Evolutionary conservation across 176 grass and related monocot species (phyloP), one percentile per base, ranked within the genome.

Genomic region (Dendrocalamus sinicus): DNA sequence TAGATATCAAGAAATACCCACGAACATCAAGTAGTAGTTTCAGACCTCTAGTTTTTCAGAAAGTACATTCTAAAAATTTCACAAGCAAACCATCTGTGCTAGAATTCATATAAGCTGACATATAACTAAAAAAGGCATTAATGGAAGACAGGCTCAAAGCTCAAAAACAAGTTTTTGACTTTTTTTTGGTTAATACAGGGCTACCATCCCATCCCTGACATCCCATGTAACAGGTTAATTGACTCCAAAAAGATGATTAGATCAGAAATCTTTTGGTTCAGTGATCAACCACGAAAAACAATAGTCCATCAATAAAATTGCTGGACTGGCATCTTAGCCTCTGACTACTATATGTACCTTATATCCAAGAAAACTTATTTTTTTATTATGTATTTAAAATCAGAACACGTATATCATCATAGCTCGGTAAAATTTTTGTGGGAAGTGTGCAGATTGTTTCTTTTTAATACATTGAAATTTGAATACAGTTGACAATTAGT

Each of bases 61-160:
- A 45, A 87, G 24, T 51, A 6, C 32, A n/a, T 67, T 74, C 46
- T 26, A 76, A 60, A 76, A 50, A 13, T 64, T 76, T 60, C 41
- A 69, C 20, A 60, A 68, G 71, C 48, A 54, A 81, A 81, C 35
- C 50, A 67, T 66, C 4, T 55, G 9, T 23, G 16, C 15, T 67
- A 4, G 16, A 43, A 15, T 80, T 73, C 55, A 73, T 54, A 86
- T 80, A 74, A 73, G 78, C 63, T 40, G 32, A 41, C 19, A 69
- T 83, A 48, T 19, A 82, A 44, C 14, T 28, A 11, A 72, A 35
- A 46, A 72, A 43, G 35, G 44, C n/a, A 45, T 70, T 37, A 39
- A 54, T 53, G 45, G 30, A 73, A 64, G 12, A 54, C 35, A 85
- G 22, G 54, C 40, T 86, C 46, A 44, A 57, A 75, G 10, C 41